Percentiles rank a stretch among this genome's conserved stretches.
Evolutionary conservation across 495 filamentous ascomycete species (phyloP).

Genomic region (Daldinia vernicosa): DNA sequence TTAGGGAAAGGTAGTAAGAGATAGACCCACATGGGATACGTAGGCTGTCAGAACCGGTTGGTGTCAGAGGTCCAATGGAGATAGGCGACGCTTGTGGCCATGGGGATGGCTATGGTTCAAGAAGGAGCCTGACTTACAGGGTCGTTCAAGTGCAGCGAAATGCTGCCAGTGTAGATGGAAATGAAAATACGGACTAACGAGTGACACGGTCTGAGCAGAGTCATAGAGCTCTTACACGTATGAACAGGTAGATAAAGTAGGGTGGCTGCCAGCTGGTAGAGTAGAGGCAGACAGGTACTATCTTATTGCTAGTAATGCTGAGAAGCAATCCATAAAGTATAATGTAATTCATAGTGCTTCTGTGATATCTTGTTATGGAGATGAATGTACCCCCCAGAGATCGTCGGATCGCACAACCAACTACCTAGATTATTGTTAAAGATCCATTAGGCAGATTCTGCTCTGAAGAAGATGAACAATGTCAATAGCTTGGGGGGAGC

Average conservation of each 20-base stretch:
- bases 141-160: not conserved
- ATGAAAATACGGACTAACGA: constrained; percentile 6
- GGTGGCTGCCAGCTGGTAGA: constrained; percentile 18
- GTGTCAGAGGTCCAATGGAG: constrained; percentile 25
- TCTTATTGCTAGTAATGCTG: not conserved
- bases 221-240: constrained; percentile 2
- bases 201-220: constrained; percentile 1
- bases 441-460: constrained; percentile 5
- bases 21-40: constrained; percentile 39
- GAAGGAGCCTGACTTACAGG: constrained; percentile 23
- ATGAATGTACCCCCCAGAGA: not conserved
- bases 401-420: constrained; percentile 10
- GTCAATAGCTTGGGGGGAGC: constrained; percentile 14
- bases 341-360: not conserved
- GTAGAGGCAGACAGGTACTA: not conserved
- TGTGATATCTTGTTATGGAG: constrained; percentile 3
- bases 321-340: constrained; percentile 8
- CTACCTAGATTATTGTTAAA: constrained; percentile 2
- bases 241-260: constrained; percentile 12
- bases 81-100: constrained; percentile 20
- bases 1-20: constrained; percentile 38
- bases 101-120: constrained; percentile 24
- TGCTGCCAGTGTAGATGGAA: constrained; percentile 5
- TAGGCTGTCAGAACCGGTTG: constrained; percentile 33
- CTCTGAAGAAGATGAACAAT: constrained; percentile 19